A percentile compares a stretch with the other conserved stretches of the same genome.
phyloP scores from a whole-genome alignment of 1,139 yeast species.

The Magnusiomyces suaveolens region DNA sequence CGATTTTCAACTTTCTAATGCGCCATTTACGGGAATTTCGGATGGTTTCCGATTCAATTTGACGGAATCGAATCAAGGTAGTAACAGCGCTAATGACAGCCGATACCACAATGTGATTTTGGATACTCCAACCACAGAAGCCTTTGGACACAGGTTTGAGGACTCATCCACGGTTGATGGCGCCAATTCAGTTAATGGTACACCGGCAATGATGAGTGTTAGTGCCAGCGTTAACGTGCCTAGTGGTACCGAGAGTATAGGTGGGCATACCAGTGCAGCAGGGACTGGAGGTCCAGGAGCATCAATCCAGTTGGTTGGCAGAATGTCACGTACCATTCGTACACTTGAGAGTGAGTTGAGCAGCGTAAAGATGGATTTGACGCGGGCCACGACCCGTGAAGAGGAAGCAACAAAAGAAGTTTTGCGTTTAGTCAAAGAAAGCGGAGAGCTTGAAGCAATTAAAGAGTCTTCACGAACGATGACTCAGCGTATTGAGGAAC shows the following conservation, averaged over 20 bases:
- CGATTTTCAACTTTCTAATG: neutral
- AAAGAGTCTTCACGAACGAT: constrained; percentile 35
- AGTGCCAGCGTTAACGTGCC: neutral
- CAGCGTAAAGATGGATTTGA: constrained; percentile 55
- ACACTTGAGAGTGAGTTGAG: constrained; percentile 69
- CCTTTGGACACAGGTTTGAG: neutral
- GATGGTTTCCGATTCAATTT: neutral
- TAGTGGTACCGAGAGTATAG: neutral
- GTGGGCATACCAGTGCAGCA: constrained; percentile 20
- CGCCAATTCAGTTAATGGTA: neutral
- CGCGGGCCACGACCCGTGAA: constrained; percentile 46
- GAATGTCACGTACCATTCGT: constrained; percentile 65
- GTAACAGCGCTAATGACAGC: neutral
- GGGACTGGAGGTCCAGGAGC: constrained; percentile 28
- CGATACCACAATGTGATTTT: neutral
- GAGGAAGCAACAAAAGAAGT: constrained; percentile 61
- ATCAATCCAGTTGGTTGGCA: constrained; percentile 56
- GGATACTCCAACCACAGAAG: neutral
- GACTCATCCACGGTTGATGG: neutral
- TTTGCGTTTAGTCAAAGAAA: constrained; percentile 46
- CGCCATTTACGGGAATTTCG: neutral
- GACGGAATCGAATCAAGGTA: neutral
- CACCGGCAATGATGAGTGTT: neutral
- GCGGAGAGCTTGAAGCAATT: constrained; percentile 39
- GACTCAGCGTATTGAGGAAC: constrained; percentile 34